These are phyloP conservation scores for Penstemon newberryi DNA, from an alignment of 257 asterid species.

Conservation along the genomic window DNA sequence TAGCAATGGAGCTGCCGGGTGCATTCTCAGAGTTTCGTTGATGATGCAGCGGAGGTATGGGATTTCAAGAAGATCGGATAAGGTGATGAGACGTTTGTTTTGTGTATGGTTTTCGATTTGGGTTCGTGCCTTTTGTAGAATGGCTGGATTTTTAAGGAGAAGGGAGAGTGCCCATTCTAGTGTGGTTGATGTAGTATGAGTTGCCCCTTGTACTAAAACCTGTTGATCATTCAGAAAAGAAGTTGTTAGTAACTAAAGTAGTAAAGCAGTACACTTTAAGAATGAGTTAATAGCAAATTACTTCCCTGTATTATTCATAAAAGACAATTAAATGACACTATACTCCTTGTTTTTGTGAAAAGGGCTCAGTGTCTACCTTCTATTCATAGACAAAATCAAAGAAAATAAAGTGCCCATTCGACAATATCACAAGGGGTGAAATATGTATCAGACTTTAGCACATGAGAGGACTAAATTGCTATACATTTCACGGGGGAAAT, in stretches of 20 bases:
- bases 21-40: slow-evolving; percentile 41
- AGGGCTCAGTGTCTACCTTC: neutral
- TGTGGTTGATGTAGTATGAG: slow-evolving; percentile 36
- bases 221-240: neutral
- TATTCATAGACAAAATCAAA: no score
- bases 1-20: slow-evolving; percentile 41
- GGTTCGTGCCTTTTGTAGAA: slow-evolving; percentile 25
- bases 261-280: no score
- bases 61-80: slow-evolving; percentile 27
- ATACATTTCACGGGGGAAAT: no score
- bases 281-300: no score
- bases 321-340: no score
- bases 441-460: no score
- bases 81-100: slow-evolving; percentile 27
- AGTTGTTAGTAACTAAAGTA: no score
- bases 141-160: slow-evolving; percentile 33
- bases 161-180: slow-evolving; percentile 45
- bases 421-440: no score
- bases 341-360: neutral
- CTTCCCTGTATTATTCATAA: no score
- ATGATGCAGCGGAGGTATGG: slow-evolving; percentile 38
- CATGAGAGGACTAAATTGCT: no score
- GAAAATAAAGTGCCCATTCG: no score
- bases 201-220: slow-evolving; percentile 46
- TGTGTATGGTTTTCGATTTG: slow-evolving; percentile 31